These are phyloP conservation scores for Acacia concinna DNA, from an alignment of 331 rosid species.

Conservation along the genomic window DNA sequence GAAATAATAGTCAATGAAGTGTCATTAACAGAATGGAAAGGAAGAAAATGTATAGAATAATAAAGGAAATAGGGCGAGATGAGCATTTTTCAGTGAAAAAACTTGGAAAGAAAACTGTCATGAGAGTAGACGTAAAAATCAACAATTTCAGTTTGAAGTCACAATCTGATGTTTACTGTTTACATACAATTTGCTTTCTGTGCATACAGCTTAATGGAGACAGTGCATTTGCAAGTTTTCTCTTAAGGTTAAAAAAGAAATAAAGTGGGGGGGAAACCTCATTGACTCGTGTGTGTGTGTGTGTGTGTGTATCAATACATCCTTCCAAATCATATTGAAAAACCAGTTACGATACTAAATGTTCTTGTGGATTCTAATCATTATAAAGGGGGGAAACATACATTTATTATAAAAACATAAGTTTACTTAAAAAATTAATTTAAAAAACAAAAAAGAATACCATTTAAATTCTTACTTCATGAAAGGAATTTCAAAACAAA, in stretches of 20 bases:
- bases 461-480: no score
- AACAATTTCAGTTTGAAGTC: neutral
- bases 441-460: no score
- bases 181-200: neutral
- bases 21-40: neutral
- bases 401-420: no score
- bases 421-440: no score
- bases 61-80: neutral
- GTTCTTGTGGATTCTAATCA: no score
- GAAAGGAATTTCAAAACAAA: neutral
- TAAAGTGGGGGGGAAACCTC: no score
- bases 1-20: neutral
- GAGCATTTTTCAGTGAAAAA: neutral
- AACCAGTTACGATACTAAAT: no score
- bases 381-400: no score
- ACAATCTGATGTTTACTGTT: neutral
- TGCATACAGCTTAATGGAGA: neutral
- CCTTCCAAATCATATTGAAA: no score
- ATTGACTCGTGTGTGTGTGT: no score
- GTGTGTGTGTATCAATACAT: no score
- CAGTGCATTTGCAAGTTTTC: constrained; percentile 7
- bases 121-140: neutral
- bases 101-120: neutral
- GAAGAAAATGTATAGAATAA: neutral
- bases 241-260: neutral